Evolutionary conservation across 208 protist genomes (phyloP), one percentile per base, ranked within the genome.

Genomic region (Trypanosoma lewisi): DNA sequence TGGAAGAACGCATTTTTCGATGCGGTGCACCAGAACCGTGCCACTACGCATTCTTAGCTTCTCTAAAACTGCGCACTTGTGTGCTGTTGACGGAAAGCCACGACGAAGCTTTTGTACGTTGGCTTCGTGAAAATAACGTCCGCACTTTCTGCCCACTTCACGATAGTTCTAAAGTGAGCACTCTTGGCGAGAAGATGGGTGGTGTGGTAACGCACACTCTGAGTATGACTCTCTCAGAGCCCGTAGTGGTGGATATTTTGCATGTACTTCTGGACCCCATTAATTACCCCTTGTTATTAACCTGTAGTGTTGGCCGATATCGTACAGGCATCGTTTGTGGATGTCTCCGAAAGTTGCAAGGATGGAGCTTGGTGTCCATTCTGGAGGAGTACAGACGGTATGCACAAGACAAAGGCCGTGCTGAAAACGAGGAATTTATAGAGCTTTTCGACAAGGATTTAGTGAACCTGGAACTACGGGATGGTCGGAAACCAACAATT

Each of bases 361-460:
- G 93, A 4, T 99, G 98, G 98, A 98, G 96, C 72, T 75, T 99
- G n/a, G 97, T 98, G 4, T 93, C 87, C 23, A 99, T 99, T 41
- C 82, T 99, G 14, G 97, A 99, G 73, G 98, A 99, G 79, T 99
- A 99, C 75, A 78, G 98, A 25, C 76, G 97, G 44, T 98, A 97
- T 72, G 96, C 97, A 0, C 96, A 95, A 3, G 83, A 88, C 52
- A 90, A 87, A 68, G 96, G 91, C 27, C 83, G 96, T 8, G 76
- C 97, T 0, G 87, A 98, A 47, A 98, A 99, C 75, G 98, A 99
- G 77, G 97, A 99, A 82, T 99, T 99, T 75, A 99, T 99, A 58
- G 98, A 99, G 77, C 80, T 99, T n/a, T 99, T 99, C 63, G 98
- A 99, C 71, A 97, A 91, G 14, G 98, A 99, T 53, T 76, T 99